A percentile compares a stretch with the other conserved stretches of the same genome.
phyloP scores from a whole-genome alignment of 1,139 yeast genomes.

The Eremothecium cymbalariae region DNA sequence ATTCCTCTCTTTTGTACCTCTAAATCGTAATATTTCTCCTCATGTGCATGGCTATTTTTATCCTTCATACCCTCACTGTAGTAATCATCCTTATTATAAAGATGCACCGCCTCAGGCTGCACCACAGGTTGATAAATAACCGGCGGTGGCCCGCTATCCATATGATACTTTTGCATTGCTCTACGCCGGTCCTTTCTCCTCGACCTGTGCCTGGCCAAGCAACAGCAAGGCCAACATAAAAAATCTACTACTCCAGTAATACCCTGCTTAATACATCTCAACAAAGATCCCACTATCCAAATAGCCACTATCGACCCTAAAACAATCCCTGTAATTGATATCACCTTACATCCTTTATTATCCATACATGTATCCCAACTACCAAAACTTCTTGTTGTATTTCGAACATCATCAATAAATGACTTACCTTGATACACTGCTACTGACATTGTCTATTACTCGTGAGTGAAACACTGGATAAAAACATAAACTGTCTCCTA shows the following conservation, averaged over 20 bases:
- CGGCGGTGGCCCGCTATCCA: conserved; percentile 14
- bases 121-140: conserved; percentile 29
- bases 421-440: no score
- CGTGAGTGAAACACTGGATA: no score
- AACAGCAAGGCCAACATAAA: conserved; percentile 38
- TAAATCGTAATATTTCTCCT: conserved; percentile 1
- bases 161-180: conserved; percentile 14
- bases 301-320: conserved; percentile 39
- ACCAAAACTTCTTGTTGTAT: conserved; percentile 51
- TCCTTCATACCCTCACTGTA: conserved; percentile 3
- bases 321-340: conserved; percentile 67
- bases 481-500: no score
- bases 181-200: conserved; percentile 9
- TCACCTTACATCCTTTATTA: conserved; percentile 63
- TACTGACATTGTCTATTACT: no score
- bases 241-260: conserved; percentile 33
- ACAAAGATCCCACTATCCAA: conserved; percentile 36
- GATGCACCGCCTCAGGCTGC: conserved; percentile 23
- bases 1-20: conserved; percentile 2
- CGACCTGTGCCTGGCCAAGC: conserved; percentile 9
- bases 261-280: conserved; percentile 38
- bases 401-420: conserved; percentile 19
- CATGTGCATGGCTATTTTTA: not conserved
- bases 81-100: conserved; percentile 1
- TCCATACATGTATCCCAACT: conserved; percentile 77